Percentiles rank a stretch among this genome's conserved stretches.
Conservation (phyloP, 352 stramenopile species). For the Blastocystis sp. region DNA sequence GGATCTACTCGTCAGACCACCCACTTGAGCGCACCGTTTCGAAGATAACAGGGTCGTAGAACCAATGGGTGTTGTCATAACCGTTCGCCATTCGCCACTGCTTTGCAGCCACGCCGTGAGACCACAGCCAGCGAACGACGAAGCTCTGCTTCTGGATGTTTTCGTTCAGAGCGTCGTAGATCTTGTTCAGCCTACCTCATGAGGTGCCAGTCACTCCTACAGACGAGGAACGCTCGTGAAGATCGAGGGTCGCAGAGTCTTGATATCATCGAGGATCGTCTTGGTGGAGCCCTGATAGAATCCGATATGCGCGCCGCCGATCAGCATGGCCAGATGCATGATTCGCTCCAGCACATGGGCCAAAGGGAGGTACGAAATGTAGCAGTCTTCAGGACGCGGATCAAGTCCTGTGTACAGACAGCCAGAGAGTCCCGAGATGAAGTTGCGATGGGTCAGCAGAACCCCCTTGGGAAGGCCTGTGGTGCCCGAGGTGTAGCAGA, state of each 20-base stretch:
- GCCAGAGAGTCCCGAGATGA: slow-evolving; percentile 68
- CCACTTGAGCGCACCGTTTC: slow-evolving; percentile 74
- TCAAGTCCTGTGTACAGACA: slow-evolving; percentile 47
- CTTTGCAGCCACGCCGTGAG: slow-evolving; percentile 70
- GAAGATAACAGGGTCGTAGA: slow-evolving; percentile 93
- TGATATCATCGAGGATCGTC: slow-evolving; percentile 86
- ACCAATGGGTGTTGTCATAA: slow-evolving; percentile 63
- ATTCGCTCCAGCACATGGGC: slow-evolving; percentile 89
- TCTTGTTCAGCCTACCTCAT: slow-evolving; percentile 49
- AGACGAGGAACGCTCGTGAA: slow-evolving; percentile 84
- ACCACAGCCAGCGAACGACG: slow-evolving; percentile 73
- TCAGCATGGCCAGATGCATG: slow-evolving; percentile 75
- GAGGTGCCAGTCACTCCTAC: slow-evolving; percentile 73
- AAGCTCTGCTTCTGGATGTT: slow-evolving; percentile 65
- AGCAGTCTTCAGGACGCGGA: slow-evolving; percentile 69
- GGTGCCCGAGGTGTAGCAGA: slow-evolving; percentile 89
- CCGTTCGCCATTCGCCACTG: slow-evolving; percentile 67
- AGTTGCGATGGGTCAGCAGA: slow-evolving; percentile 76
- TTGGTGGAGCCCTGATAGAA: slow-evolving; percentile 73
- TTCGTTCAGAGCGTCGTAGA: slow-evolving; percentile 51
- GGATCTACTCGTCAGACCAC: neutral
- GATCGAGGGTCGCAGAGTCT: slow-evolving; percentile 79
- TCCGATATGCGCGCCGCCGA: slow-evolving; percentile 74
- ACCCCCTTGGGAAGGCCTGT: slow-evolving; percentile 83
- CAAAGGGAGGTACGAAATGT: slow-evolving; percentile 89